Evolutionary conservation across 2,329 filamentous ascomycete species (phyloP).

Genomic region (Colletotrichum brevisporum): DNA sequence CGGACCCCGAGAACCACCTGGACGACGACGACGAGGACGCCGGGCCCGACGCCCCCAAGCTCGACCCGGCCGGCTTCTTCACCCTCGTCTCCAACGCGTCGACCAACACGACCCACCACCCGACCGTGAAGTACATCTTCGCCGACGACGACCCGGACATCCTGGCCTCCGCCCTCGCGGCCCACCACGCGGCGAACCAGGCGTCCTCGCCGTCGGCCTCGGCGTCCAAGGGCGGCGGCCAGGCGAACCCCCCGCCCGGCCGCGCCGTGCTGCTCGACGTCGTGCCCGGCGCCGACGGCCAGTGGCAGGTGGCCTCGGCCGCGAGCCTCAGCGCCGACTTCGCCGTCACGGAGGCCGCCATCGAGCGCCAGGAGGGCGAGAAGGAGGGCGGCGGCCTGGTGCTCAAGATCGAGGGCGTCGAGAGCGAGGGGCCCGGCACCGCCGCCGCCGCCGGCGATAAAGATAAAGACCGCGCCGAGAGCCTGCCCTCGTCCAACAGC

Average conservation of each 20-base stretch:
- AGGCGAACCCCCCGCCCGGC: slow-evolving; percentile 33
- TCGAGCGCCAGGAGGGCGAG: slow-evolving; percentile 59
- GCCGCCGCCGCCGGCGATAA: slow-evolving; percentile 40
- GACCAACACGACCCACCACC: slow-evolving; percentile 84
- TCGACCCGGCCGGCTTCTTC: slow-evolving; percentile 68
- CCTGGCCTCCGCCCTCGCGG: slow-evolving; percentile 75
- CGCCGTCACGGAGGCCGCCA: slow-evolving; percentile 66
- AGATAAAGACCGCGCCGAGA: slow-evolving; percentile 27
- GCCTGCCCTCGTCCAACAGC: slow-evolving; percentile 47
- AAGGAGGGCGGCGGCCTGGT: slow-evolving; percentile 59
- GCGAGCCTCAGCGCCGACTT: slow-evolving; percentile 83
- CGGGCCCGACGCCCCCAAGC: slow-evolving; percentile 15
- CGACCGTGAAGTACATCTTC: slow-evolving; percentile 92
- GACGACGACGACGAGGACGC: background rate
- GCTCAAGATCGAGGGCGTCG: slow-evolving; percentile 73
- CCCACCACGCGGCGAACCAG: slow-evolving; percentile 46
- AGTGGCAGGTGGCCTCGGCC: slow-evolving; percentile 74
- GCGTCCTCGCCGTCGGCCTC: slow-evolving; percentile 45
- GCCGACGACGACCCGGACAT: slow-evolving; percentile 88
- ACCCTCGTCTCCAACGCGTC: slow-evolving; percentile 83
- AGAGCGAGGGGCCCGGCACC: slow-evolving; percentile 46
- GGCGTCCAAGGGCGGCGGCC: slow-evolving; percentile 42
- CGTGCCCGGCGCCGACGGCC: slow-evolving; percentile 54
- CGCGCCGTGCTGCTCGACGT: slow-evolving; percentile 68
- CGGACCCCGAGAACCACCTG: background rate